phyloP scores from a whole-genome alignment of 1,284 basidiomycete genomes.

The Melampsora americana region DNA sequence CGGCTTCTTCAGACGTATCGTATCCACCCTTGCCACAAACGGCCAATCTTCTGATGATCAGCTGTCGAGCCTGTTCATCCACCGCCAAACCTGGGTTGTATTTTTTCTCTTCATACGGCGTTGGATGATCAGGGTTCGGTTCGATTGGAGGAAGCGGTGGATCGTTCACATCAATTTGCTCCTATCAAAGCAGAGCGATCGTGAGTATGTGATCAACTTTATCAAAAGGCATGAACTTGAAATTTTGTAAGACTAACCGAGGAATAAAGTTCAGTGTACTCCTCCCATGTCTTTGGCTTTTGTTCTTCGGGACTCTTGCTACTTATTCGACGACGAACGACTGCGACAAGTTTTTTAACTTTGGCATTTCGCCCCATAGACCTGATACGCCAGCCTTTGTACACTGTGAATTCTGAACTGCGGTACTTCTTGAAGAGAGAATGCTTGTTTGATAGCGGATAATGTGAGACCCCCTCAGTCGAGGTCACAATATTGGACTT shows the following conservation, averaged over 20 bases:
- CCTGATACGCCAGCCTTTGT: background rate
- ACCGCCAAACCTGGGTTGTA: conserved; percentile 46
- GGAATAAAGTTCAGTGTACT: conserved; percentile 46
- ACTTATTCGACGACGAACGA: conserved; percentile 30
- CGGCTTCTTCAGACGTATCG: conserved; percentile 27
- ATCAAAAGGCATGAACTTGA: background rate
- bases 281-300: conserved; percentile 47
- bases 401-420: background rate
- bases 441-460: background rate
- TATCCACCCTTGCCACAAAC: conserved; percentile 46
- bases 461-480: background rate
- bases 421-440: background rate
- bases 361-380: background rate
- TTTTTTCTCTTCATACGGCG: conserved; percentile 45
- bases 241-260: conserved; percentile 40
- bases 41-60: conserved; percentile 49
- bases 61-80: conserved; percentile 48
- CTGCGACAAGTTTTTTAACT: conserved; percentile 2
- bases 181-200: conserved; percentile 1
- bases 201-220: background rate
- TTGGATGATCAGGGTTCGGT: conserved; percentile 21
- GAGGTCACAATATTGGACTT: background rate
- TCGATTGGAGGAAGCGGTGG: conserved; percentile 39
- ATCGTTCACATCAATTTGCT: conserved; percentile 38
- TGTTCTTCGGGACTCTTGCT: conserved; percentile 47